Conservation (phyloP, 148 eudicot genomes). For the Cornus kousa region DNA sequence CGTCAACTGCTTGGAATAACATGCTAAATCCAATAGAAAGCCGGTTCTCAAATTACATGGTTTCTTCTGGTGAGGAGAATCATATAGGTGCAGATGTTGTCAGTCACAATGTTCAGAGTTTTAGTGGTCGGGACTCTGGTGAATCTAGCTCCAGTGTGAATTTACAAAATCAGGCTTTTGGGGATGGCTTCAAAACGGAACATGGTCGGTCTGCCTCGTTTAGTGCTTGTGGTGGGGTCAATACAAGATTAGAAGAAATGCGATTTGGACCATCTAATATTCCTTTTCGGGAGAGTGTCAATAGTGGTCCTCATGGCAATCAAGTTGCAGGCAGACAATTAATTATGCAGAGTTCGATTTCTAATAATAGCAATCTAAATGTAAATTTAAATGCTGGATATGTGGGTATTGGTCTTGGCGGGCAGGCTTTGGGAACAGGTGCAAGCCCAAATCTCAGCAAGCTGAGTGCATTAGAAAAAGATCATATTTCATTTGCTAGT, state of each 20-base stretch:
- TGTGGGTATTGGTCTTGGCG: slow-evolving; percentile 26
- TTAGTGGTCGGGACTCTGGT: slow-evolving; percentile 36
- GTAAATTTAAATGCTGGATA: slow-evolving; percentile 38
- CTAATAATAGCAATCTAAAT: slow-evolving; percentile 25
- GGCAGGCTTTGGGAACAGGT: slow-evolving; percentile 18
- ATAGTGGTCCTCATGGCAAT: slow-evolving; percentile 13
- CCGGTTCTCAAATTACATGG: slow-evolving; percentile 21
- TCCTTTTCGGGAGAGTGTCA: slow-evolving; percentile 6
- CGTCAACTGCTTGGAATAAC: slow-evolving; percentile 26
- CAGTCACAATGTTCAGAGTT: slow-evolving; percentile 17
- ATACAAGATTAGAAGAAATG: slow-evolving; percentile 21
- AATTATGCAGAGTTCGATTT: slow-evolving; percentile 20
- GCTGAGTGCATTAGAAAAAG: slow-evolving; percentile 32
- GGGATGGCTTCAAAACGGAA: slow-evolving; percentile 19
- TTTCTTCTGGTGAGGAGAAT: slow-evolving; percentile 21
- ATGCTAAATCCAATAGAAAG: slow-evolving; percentile 34
- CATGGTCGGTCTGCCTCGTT: slow-evolving; percentile 20
- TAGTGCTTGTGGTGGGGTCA: slow-evolving; percentile 11
- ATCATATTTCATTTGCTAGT: slow-evolving; percentile 27
- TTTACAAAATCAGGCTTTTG: slow-evolving; percentile 16
- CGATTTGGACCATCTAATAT: slow-evolving; percentile 22
- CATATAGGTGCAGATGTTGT: slow-evolving; percentile 10
- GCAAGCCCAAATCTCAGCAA: slow-evolving; percentile 35
- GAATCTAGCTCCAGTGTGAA: slow-evolving; percentile 48
- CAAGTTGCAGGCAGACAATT: slow-evolving; percentile 15